These are phyloP conservation scores for Scheffersomyces segobiensis DNA, from an alignment of 1,139 yeast species.

Conservation along the genomic window DNA sequence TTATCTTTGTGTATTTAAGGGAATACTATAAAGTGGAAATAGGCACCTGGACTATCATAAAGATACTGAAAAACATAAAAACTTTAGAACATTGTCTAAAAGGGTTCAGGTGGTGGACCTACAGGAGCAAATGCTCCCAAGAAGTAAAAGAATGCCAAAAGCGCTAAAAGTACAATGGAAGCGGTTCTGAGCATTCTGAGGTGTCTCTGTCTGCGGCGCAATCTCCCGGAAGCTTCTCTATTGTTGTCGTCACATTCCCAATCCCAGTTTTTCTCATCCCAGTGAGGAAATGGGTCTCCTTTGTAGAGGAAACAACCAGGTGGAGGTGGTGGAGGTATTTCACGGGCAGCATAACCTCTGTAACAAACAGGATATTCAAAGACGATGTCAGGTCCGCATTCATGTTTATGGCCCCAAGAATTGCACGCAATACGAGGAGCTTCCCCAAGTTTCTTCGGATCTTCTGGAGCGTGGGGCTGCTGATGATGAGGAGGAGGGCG, in stretches of 20 bases:
- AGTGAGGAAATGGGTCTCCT: background rate
- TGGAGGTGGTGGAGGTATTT: background rate
- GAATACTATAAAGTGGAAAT: too few species aligned
- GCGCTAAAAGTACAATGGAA: background rate
- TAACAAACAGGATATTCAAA: background rate
- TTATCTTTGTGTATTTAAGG: background rate
- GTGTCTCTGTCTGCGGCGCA: background rate
- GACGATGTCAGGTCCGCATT: background rate
- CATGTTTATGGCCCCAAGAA: too few species aligned
- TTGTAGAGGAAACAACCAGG: background rate
- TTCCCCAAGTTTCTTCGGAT: background rate
- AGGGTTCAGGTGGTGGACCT: background rate
- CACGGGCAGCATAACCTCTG: background rate
- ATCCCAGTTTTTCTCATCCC: background rate
- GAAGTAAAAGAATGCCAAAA: background rate
- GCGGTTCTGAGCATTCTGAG: background rate
- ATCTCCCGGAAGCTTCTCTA: background rate
- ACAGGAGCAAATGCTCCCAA: too few species aligned
- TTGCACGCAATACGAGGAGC: background rate
- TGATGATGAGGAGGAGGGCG: too few species aligned
- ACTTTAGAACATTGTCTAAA: background rate
- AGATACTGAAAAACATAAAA: background rate
- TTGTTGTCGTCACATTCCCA: background rate
- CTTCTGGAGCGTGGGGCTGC: background rate
- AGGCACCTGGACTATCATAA: background rate